These are phyloP conservation scores for Termitomyces sp. DNA, from an alignment of 768 basidiomycete species.

Conservation along the genomic window DNA sequence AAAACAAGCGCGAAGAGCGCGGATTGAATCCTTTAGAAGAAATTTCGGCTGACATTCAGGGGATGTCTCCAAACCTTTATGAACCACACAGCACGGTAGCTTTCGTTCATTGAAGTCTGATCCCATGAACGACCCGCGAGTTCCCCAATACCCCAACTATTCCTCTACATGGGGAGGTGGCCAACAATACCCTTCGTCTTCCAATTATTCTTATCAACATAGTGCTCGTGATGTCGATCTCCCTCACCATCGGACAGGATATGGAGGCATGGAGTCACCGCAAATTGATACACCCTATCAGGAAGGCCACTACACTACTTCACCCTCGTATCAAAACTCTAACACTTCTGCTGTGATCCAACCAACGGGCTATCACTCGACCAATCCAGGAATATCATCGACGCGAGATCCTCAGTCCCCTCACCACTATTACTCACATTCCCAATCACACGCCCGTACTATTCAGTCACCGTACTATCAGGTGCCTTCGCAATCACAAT, in stretches of 20 bases:
- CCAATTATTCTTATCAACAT: constrained; percentile 23
- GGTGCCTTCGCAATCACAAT: constrained; percentile 21
- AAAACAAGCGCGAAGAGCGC: constrained; percentile 24
- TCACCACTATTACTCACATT: constrained; percentile 30
- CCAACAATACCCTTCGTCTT: constrained; percentile 26
- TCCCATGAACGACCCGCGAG: constrained; percentile 28
- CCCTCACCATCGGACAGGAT: constrained; percentile 22
- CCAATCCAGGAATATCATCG: constrained; percentile 22
- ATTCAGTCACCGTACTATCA: constrained; percentile 29
- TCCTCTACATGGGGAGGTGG: constrained; percentile 28
- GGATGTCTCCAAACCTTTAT: constrained; percentile 20
- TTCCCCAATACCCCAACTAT: constrained; percentile 27
- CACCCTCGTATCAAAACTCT: constrained; percentile 18
- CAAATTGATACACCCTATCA: constrained; percentile 16
- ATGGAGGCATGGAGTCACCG: constrained; percentile 7
- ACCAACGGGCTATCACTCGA: constrained; percentile 14
- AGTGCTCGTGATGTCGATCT: constrained; percentile 17
- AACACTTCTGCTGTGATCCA: constrained; percentile 1
- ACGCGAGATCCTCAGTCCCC: constrained; percentile 29
- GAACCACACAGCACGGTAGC: constrained; percentile 21
- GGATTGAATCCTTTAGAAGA: constrained; percentile 19
- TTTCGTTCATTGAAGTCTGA: constrained; percentile 7
- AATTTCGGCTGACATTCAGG: constrained; percentile 21
- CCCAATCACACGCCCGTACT: constrained; percentile 33
- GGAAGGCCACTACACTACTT: constrained; percentile 18